Base-by-base conservation (phyloP, 805 yeast species). In the Lipomyces orientalis region DNA sequence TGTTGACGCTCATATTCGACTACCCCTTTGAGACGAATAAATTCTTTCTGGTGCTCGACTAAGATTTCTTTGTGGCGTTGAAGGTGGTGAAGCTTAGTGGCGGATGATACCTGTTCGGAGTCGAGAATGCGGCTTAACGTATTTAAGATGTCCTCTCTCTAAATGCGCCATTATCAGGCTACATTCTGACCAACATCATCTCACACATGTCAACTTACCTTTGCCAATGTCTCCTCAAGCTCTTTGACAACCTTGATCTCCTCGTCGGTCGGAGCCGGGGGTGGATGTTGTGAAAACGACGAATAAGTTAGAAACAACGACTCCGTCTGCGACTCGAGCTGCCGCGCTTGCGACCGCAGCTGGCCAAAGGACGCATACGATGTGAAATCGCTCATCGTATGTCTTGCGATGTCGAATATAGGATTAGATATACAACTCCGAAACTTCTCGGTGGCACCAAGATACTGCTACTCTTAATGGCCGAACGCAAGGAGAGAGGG, bases 21-120 rank as follows among this genome's bases (percentile, higher is more conserved):
- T 6, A 86, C 81, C 3, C 81, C 76, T 69, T 85, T 80, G 59
- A 94, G 85, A 70, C 90, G 85, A 54, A 80, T 79, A 74, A 86
- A 90, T 69, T 88, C 90, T 62, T 81, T 77, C 78, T 85, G 82
- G 78, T 91, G 93, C 64, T 92, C 96, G 65, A 81, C 85, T 35
- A 91, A 81, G 14, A 86, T 84, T 77, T 92, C 97, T 73, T 85
- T 86, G 77, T 92, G 97, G 69, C 98, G 86, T 66, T 89, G 87
- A 58, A 93, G 79, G 76, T 93, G 98, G 74, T 90, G 94, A 55
- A 88, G 78, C 76, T 90, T 90, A 0, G 95, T 86, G 0, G 95
- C 85, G 4, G 93, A 84, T 7, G 90, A 83, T 16, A 82, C 78
- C 35, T 85, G 81, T 65, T 84, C 88, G 0, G 85, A 79, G 58